A percentile compares a stretch with the other conserved stretches of the same genome.
phyloP scores from a whole-genome alignment of 495 filamentous ascomycete species.

The Massariosphaeria phaeospora region DNA sequence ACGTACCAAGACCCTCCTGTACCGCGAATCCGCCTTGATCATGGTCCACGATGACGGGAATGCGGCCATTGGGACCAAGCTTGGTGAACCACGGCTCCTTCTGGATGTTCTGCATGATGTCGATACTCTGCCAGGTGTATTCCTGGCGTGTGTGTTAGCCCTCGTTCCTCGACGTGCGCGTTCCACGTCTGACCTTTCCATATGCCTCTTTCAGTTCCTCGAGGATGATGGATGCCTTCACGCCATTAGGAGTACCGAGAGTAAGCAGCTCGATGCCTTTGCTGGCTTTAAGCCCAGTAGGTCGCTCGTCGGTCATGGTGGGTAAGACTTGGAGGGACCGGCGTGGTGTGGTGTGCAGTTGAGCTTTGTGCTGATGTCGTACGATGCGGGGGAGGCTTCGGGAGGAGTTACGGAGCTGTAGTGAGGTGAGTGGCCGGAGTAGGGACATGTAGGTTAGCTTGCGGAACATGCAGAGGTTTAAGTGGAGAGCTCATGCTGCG shows the following conservation, averaged over 20 bases:
- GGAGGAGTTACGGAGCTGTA: background rate
- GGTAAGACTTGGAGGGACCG: constrained; percentile 17
- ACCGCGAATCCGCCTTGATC: constrained; percentile 38
- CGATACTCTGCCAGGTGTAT: constrained; percentile 39
- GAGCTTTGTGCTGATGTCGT: background rate
- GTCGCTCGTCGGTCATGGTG: constrained; percentile 30
- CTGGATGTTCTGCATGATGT: constrained; percentile 39
- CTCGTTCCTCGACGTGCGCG: background rate
- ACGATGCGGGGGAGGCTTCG: background rate
- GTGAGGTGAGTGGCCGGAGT: background rate
- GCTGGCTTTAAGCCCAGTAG: constrained; percentile 51
- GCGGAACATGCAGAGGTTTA: too few relatives aligned
- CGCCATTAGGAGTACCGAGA: constrained; percentile 32
- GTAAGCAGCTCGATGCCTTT: constrained; percentile 56
- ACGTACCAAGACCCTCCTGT: constrained; percentile 33
- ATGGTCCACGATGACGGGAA: constrained; percentile 42
- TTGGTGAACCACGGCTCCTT: constrained; percentile 42
- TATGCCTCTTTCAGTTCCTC: constrained; percentile 42
- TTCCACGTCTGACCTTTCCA: constrained; percentile 19
- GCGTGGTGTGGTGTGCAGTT: constrained; percentile 16
- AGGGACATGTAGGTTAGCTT: constrained; percentile 11
- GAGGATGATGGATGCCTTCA: constrained; percentile 39
- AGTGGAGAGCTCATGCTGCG: too few relatives aligned
- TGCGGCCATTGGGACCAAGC: constrained; percentile 39
- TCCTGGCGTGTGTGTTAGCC: constrained; percentile 19